Evolutionary conservation across 371 early-diverging fungal genomes (phyloP).

Genomic region (Saksenaea vasiformis): DNA sequence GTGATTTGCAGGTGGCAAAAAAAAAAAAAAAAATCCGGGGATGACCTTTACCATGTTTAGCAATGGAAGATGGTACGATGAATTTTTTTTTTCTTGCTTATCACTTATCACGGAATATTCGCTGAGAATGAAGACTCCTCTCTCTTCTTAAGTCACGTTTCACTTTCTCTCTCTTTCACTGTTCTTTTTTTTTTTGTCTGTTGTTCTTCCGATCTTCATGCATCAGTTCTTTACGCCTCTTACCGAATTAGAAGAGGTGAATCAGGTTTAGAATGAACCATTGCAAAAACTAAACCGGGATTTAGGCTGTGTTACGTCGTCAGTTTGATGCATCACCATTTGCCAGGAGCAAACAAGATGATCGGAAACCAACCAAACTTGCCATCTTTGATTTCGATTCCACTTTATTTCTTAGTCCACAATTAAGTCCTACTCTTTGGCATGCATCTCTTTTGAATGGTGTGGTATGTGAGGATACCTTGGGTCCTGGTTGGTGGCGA

Average conservation of each 20-base stretch:
- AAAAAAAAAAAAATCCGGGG: too few species aligned
- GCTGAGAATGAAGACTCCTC: not conserved
- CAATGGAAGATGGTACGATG: too few species aligned
- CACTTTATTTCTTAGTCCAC: constrained; percentile 84
- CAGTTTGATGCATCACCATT: constrained; percentile 16
- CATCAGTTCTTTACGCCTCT: not conserved
- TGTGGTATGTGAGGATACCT: constrained; percentile 56
- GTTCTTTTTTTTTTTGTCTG: not conserved
- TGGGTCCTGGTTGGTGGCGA: constrained; percentile 74
- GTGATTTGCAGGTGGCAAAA: too few species aligned
- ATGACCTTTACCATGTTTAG: too few species aligned
- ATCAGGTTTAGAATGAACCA: not conserved
- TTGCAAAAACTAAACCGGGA: not conserved
- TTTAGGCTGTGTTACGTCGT: constrained; percentile 15
- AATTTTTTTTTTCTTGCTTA: too few species aligned
- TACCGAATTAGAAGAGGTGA: not conserved
- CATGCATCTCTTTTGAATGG: constrained; percentile 50
- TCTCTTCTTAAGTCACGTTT: not conserved
- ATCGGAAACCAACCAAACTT: constrained; percentile 22
- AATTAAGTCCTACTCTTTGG: constrained; percentile 81
- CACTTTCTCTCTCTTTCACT: not conserved
- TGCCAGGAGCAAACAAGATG: not conserved
- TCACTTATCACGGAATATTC: not conserved
- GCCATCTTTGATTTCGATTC: constrained; percentile 88
- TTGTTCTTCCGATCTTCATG: not conserved